Evolutionary conservation across 139 green algal species (phyloP).

Genomic region (Coelastrella sp.): DNA sequence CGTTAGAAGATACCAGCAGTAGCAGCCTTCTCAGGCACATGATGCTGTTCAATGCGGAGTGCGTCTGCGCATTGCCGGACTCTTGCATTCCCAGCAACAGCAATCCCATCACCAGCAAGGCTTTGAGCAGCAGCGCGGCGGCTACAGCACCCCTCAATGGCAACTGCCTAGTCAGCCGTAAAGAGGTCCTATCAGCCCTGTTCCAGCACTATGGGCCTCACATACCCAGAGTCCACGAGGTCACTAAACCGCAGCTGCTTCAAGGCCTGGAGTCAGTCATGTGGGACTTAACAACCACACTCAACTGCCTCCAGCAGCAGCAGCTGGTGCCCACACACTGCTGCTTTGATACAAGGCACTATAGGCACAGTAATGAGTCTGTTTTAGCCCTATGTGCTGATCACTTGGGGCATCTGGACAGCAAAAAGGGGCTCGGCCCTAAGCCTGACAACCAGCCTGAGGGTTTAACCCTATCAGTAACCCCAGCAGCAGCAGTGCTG

Average conservation of each 20-base stretch:
- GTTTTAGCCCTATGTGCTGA: neutral
- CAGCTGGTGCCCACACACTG: neutral
- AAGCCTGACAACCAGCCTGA: neutral
- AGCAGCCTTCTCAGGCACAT: neutral
- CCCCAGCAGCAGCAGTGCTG: no score
- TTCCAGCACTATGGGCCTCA: neutral
- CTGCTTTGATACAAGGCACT: conserved; percentile 20
- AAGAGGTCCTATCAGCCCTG: neutral
- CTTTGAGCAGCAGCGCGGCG: no score
- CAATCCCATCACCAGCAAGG: no score
- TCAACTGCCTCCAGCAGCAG: conserved; percentile 11
- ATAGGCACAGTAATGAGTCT: neutral
- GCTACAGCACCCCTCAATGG: no score
- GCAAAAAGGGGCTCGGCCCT: neutral
- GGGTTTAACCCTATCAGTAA: neutral
- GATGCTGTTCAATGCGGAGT: neutral
- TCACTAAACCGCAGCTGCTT: conserved; percentile 19
- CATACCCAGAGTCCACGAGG: neutral
- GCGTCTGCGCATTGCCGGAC: neutral
- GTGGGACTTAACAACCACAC: neutral
- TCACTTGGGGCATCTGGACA: conserved; percentile 16
- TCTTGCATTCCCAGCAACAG: neutral
- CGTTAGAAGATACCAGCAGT: neutral
- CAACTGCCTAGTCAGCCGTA: neutral
- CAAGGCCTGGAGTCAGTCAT: neutral